Base-by-base conservation (phyloP, 2,329 filamentous ascomycete species). In the Aspergillus tanneri region DNA sequence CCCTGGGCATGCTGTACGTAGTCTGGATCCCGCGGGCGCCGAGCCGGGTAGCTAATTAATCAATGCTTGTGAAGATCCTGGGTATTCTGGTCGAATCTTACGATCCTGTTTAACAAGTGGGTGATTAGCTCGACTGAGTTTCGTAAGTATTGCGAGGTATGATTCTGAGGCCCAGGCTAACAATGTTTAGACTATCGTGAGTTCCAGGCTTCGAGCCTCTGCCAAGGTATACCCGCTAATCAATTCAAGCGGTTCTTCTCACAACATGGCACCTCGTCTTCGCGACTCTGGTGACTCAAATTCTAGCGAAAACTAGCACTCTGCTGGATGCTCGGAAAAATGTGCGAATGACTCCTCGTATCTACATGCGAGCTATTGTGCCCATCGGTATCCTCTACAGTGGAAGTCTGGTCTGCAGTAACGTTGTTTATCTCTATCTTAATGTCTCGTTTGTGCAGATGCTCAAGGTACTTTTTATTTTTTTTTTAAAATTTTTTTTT, bases 51-150 rank as follows among this genome's bases (percentile, higher is more conserved):
- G 30, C 30, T 34, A 19, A 37, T 18, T 35, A n/a, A n/a, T 28
- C 6, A 41, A 5, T 9, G 24, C 25, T 12, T 12, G n/a, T 35
- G 5, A 22, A 58, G 55, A 12, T 51, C 54, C 10, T 59, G 56
- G 56, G 47, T 57, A 8, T 51, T 54, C 43, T 55, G 53, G 47
- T 59, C 56, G 5, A 59, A 56, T 24, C 27, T 51, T 12, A 59
- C 56, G 67, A 96, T 96, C 70, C 79, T 96, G 47, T 96, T 96
- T 84, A 96, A 97, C 83, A 97, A 97, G 82, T 96, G 88, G 84
- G 89, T 97, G 64, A 80, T 96, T 52, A 84, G 90, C 63, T 90
- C 85, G 14, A 80, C 86, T 49, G 80, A 87, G 53, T 96, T 96
- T 76, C 81, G 85, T 88, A 80, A 75, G 84, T 61, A 4, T 23